Evolutionary conservation across 1,139 yeast species (phyloP).

Genomic region (Tardiomyces blankii): DNA sequence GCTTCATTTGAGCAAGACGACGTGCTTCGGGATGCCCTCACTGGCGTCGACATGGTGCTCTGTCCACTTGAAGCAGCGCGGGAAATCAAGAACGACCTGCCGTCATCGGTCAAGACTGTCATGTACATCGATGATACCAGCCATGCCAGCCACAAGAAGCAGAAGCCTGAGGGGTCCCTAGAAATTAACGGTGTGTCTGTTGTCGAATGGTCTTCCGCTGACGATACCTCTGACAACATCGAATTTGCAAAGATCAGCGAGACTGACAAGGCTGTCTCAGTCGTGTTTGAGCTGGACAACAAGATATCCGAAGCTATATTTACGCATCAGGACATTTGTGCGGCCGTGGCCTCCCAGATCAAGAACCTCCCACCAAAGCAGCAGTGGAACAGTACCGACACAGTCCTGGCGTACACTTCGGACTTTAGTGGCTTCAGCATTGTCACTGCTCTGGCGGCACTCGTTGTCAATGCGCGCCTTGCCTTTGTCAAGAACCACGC

Average conservation of each 20-base stretch:
- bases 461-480: not conserved
- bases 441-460: not conserved
- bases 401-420: constrained; percentile 8
- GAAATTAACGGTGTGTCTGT: constrained; percentile 1
- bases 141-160: not conserved
- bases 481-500: not conserved
- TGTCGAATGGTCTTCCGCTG: not conserved
- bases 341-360: not conserved
- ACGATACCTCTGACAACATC: not conserved
- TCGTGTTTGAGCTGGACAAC: not conserved
- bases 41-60: not conserved
- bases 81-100: not conserved
- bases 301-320: not conserved
- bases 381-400: constrained; percentile 1
- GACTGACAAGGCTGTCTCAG: not conserved
- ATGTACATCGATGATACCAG: not conserved
- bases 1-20: not conserved
- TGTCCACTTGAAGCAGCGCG: not conserved
- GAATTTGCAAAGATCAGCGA: not conserved
- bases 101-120: not conserved
- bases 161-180: not conserved
- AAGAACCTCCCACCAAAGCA: not conserved
- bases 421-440: not conserved
- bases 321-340: not conserved
- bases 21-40: not conserved